Percentiles rank a stretch among this genome's conserved stretches.
Conservation (phyloP, 2,329 filamentous ascomycete genomes). For the Ustulina deusta region DNA sequence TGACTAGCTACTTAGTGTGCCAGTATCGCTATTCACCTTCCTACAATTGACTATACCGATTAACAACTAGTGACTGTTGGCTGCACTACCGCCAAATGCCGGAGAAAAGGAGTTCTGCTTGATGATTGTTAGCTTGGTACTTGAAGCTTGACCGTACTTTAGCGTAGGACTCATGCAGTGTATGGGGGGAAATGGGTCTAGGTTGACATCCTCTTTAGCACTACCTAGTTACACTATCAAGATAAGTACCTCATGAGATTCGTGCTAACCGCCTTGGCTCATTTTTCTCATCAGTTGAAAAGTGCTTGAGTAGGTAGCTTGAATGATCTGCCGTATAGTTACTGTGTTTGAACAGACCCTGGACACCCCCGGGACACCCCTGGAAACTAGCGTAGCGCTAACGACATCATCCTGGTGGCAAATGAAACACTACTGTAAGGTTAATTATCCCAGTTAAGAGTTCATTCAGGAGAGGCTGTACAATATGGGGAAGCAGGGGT, state of each 20-base stretch:
- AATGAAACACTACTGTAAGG: slow-evolving; percentile 16
- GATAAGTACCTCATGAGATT: neutral
- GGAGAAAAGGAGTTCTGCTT: neutral
- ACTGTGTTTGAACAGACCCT: slow-evolving; percentile 11
- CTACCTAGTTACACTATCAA: neutral
- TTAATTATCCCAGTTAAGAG: slow-evolving; percentile 11
- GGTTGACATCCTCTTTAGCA: no score
- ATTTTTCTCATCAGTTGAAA: neutral
- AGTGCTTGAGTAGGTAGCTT: neutral
- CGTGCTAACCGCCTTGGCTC: neutral
- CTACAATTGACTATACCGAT: no score
- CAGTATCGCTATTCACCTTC: no score
- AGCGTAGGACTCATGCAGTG: no score
- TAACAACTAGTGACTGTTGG: neutral
- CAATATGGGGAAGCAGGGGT: neutral
- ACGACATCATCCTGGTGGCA: neutral
- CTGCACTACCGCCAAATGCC: neutral
- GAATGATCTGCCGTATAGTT: neutral
- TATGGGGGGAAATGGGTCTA: no score
- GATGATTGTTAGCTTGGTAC: neutral
- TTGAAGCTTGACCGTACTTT: neutral
- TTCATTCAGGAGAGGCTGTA: neutral
- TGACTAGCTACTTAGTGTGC: neutral
- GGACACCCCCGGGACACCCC: neutral
- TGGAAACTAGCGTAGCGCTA: slow-evolving; percentile 1